Percentiles rank a stretch among this genome's conserved stretches.
Evolutionary conservation across 1,139 yeast genomes (phyloP).

Genomic region (Zygoascus meyerae): DNA sequence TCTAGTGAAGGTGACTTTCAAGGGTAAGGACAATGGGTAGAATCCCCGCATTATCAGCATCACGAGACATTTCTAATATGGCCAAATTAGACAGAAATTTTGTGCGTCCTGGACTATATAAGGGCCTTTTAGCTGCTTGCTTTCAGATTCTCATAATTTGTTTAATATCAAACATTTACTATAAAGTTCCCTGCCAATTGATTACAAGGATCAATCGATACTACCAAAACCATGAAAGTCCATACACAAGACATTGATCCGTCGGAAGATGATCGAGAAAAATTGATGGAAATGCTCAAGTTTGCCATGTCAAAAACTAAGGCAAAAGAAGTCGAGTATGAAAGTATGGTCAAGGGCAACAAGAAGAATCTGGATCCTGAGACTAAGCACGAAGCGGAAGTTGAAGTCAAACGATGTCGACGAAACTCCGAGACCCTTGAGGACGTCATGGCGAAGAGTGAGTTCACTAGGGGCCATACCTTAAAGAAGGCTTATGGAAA

Average conservation of each 20-base stretch:
- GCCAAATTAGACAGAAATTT: neutral
- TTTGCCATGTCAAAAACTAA: constrained; percentile 18
- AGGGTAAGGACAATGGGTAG: no score
- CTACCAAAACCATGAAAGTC: constrained; percentile 12
- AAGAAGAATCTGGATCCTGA: constrained; percentile 21
- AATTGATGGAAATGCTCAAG: constrained; percentile 20
- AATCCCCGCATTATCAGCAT: constrained; percentile 7
- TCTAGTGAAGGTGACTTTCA: no score
- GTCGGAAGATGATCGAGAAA: constrained; percentile 24
- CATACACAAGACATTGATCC: constrained; percentile 27
- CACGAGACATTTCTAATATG: neutral
- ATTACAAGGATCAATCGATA: neutral
- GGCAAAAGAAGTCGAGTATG: constrained; percentile 19
- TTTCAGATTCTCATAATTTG: no score
- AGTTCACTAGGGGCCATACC: constrained; percentile 26
- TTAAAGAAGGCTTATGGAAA: constrained; percentile 25
- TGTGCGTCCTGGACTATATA: neutral
- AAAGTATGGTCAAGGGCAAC: constrained; percentile 19
- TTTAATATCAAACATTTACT: no score
- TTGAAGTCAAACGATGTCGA: constrained; percentile 18
- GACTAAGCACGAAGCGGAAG: constrained; percentile 20
- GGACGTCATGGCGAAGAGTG: constrained; percentile 24
- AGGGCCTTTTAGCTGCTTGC: neutral
- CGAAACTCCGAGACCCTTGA: constrained; percentile 22
- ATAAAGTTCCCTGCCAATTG: no score